Percentiles rank a stretch among this genome's conserved stretches.
Conservation (phyloP, 148 eudicot genomes). For the Rhododendron williamsianum region DNA sequence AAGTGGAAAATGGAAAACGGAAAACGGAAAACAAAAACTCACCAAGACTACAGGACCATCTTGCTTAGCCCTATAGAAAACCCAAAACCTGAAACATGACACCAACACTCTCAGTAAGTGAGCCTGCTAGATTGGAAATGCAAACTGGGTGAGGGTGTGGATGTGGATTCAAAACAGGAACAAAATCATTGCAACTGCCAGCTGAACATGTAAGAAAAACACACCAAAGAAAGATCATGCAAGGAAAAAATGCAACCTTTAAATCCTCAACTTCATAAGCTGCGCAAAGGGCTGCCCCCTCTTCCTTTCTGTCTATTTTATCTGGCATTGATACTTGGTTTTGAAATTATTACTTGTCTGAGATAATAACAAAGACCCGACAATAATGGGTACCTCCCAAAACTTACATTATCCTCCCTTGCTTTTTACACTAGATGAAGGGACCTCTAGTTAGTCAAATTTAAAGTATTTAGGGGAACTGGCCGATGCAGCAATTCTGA, state of each 20-base stretch:
- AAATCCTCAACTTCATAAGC: not conserved
- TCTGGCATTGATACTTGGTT: not conserved
- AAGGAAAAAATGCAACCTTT: not conserved
- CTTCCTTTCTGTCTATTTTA: not conserved
- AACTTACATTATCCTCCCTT: not conserved
- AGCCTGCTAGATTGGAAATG: not conserved
- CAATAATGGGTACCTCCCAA: not conserved
- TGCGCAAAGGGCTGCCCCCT: not conserved
- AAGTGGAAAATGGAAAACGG: not conserved
- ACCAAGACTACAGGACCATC: conserved; percentile 98
- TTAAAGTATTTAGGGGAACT: not conserved
- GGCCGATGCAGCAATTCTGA: not conserved
- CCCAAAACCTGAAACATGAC: conserved; percentile 77
- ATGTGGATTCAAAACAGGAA: not conserved
- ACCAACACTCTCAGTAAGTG: not conserved
- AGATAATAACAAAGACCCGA: not conserved
- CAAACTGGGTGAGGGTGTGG: not conserved
- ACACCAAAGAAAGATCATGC: not conserved
- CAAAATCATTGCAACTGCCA: not conserved
- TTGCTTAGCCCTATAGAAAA: conserved; percentile 90
- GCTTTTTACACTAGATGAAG: not conserved
- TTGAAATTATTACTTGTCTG: not conserved
- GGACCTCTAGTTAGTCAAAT: not conserved
- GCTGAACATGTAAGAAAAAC: not conserved
- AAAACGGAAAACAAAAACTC: conserved; percentile 19